Percentiles rank a stretch among this genome's conserved stretches.
Conservation (phyloP, 495 filamentous ascomycete genomes). For the Penicillium argentinense region DNA sequence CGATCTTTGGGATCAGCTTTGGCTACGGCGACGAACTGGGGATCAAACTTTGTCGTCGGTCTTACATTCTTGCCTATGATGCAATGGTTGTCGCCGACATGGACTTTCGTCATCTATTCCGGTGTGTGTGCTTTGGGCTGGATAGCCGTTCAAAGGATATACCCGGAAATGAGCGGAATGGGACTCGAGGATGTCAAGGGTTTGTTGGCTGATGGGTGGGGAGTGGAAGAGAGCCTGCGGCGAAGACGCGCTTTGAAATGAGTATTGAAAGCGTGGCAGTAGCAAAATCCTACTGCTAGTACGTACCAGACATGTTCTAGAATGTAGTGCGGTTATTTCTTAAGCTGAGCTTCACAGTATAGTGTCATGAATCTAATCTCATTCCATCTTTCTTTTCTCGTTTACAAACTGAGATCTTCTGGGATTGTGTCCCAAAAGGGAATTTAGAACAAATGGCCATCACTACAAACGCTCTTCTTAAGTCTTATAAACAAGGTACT, state of each 20-base stretch:
- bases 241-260: background rate
- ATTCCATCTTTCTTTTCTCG: too few relatives aligned
- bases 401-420: too few relatives aligned
- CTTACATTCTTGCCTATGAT: constrained; percentile 86
- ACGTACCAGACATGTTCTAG: too few relatives aligned
- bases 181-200: constrained; percentile 78
- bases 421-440: too few relatives aligned
- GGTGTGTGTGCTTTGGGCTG: constrained; percentile 67
- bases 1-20: constrained; percentile 77
- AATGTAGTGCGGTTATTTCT: too few relatives aligned
- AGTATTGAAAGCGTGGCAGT: background rate
- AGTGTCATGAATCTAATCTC: too few relatives aligned
- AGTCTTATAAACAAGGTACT: too few relatives aligned
- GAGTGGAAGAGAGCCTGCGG: constrained; percentile 36
- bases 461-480: too few relatives aligned
- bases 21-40: constrained; percentile 90
- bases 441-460: too few relatives aligned
- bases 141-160: constrained; percentile 65
- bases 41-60: constrained; percentile 82
- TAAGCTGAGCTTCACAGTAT: too few relatives aligned
- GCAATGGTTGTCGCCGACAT: constrained; percentile 69
- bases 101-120: constrained; percentile 78
- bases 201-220: constrained; percentile 74
- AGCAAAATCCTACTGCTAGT: too few relatives aligned
- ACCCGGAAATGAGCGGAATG: constrained; percentile 82